phyloP scores from a whole-genome alignment of 495 filamentous ascomycete genomes.

The Aspergillus sclerotioniger region DNA sequence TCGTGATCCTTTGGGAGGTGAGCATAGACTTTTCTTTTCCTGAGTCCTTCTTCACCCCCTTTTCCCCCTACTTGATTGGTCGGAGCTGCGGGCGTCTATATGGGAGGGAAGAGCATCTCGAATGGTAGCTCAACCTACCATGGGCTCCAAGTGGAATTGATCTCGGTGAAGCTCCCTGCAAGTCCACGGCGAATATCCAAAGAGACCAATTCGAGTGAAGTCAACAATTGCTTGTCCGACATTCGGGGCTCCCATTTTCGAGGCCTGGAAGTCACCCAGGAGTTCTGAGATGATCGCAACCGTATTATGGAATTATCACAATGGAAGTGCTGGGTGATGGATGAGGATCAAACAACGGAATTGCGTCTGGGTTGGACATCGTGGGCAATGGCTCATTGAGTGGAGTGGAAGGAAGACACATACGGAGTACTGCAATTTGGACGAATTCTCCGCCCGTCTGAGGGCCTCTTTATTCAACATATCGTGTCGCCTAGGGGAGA shows the following conservation, averaged over 20 bases:
- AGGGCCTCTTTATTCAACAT: constrained; percentile 7
- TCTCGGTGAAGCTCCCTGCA: constrained; percentile 4
- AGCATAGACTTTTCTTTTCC: constrained; percentile 19
- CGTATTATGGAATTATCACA: neutral
- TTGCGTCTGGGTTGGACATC: neutral
- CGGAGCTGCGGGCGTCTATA: neutral
- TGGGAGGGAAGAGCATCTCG: neutral
- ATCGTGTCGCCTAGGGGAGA: constrained; percentile 7
- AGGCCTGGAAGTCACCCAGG: neutral
- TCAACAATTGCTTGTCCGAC: constrained; percentile 4
- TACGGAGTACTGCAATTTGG: neutral
- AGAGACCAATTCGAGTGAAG: constrained; percentile 7
- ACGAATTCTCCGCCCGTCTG: constrained; percentile 3
- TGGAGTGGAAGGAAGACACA: neutral
- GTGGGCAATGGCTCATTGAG: neutral
- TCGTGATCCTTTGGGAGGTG: constrained; percentile 37
- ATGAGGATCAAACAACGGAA: neutral
- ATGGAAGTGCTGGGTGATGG: neutral
- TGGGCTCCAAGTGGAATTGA: constrained; percentile 2
- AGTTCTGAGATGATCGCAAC: neutral
- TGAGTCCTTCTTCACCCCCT: constrained; percentile 10
- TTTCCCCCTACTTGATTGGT: constrained; percentile 6
- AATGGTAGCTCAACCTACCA: neutral
- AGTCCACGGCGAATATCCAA: constrained; percentile 1
- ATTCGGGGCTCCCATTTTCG: neutral